Percentiles rank a stretch among this genome's conserved stretches.
phyloP scores from a whole-genome alignment of 2,329 filamentous ascomycete genomes.

The Aaosphaeria pasadenensis region DNA sequence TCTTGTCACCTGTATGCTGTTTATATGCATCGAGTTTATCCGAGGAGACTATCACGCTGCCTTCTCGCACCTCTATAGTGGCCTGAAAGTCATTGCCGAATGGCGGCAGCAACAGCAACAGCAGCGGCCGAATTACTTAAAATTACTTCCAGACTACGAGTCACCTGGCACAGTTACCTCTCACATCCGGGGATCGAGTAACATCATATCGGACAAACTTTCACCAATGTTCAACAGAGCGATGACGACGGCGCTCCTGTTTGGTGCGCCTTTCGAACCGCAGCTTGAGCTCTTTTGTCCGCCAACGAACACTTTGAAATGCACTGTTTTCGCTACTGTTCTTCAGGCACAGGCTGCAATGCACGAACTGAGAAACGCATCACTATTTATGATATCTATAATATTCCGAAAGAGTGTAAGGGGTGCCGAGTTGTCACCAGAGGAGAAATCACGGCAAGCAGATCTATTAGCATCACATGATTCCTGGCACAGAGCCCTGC shows the following conservation, averaged over 20 bases:
- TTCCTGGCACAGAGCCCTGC: constrained; percentile 9
- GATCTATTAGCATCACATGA: constrained; percentile 13
- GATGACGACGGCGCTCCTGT: constrained; percentile 15
- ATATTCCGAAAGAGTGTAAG: constrained; percentile 6
- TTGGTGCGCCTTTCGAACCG: constrained; percentile 11
- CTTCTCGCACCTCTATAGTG: constrained; percentile 44
- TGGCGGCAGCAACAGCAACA: constrained; percentile 4
- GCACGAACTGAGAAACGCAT: constrained; percentile 18
- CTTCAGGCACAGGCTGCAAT: constrained; percentile 13
- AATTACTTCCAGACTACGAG: neutral
- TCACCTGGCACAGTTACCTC: neutral
- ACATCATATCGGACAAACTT: constrained; percentile 13
- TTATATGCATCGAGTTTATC: constrained; percentile 44
- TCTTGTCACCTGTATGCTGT: constrained; percentile 44
- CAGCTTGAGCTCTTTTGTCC: constrained; percentile 4
- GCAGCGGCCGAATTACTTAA: neutral
- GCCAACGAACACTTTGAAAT: constrained; percentile 1
- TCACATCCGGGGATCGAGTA: neutral
- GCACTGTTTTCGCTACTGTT: constrained; percentile 7
- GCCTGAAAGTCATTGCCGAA: constrained; percentile 35
- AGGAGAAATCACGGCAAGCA: constrained; percentile 6
- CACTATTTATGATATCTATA: constrained; percentile 4
- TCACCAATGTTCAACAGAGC: constrained; percentile 19
- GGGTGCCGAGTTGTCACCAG: neutral
- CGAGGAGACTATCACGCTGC: constrained; percentile 41